phyloP scores from a whole-genome alignment of 495 filamentous ascomycete genomes.

The Annulohypoxylon stygium region DNA sequence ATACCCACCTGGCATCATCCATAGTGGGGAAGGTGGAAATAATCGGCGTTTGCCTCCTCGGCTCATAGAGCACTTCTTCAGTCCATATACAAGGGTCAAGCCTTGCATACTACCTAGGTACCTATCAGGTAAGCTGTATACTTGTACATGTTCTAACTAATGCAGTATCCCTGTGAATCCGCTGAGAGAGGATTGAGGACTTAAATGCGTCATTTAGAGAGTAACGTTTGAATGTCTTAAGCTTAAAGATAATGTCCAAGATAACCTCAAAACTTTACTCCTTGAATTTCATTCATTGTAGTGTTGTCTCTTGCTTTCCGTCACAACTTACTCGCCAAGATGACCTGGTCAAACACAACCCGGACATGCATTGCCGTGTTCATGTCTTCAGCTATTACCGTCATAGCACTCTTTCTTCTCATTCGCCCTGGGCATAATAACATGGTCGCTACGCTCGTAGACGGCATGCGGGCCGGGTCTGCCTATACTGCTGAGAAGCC shows the following conservation, averaged over 20 bases:
- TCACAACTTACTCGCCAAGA: background rate
- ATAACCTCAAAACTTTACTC: background rate
- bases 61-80: background rate
- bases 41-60: background rate
- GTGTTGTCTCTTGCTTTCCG: background rate
- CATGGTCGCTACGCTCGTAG: background rate
- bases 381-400: background rate
- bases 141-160: background rate
- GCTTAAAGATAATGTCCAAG: background rate
- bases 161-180: background rate
- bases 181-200: background rate
- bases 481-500: background rate
- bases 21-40: constrained; percentile 3
- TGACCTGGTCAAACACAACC: constrained; percentile 2
- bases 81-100: background rate
- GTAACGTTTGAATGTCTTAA: background rate
- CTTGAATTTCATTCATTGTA: background rate
- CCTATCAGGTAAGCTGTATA: background rate
- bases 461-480: background rate
- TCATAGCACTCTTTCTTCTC: constrained; percentile 1
- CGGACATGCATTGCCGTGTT: background rate
- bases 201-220: background rate
- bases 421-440: constrained; percentile 2
- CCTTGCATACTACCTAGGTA: too few relatives aligned
- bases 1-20: background rate